Evolutionary conservation across 2,329 filamentous ascomycete species (phyloP).

Genomic region (Leptosphaerulina australis): DNA sequence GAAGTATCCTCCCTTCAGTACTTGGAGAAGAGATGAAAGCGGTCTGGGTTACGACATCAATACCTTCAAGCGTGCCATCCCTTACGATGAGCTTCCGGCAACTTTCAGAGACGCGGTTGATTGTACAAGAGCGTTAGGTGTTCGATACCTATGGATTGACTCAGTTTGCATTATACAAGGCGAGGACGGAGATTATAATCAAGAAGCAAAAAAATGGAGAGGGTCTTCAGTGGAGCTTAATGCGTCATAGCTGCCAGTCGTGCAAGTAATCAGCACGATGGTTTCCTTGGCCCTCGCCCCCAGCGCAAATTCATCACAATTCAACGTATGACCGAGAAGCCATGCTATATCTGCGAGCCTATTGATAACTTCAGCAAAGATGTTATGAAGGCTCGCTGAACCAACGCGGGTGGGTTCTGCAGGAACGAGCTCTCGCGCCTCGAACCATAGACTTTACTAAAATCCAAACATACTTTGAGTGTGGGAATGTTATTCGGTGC

Average conservation of each 20-base stretch:
- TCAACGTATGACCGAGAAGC: neutral
- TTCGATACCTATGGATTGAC: constrained; percentile 39
- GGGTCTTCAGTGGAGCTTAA: constrained; percentile 31
- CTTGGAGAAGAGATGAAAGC: neutral
- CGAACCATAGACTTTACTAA: constrained; percentile 35
- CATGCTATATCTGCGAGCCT: constrained; percentile 23
- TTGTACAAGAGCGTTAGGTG: constrained; percentile 22
- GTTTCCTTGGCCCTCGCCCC: constrained; percentile 19
- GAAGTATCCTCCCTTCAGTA: neutral
- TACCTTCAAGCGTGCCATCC: neutral
- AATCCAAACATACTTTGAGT: constrained; percentile 38
- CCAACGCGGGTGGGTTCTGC: constrained; percentile 33
- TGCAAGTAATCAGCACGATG: constrained; percentile 15
- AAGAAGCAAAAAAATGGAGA: constrained; percentile 33
- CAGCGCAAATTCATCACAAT: constrained; percentile 7
- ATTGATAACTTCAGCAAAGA: constrained; percentile 31
- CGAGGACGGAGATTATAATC: constrained; percentile 25
- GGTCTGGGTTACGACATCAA: neutral
- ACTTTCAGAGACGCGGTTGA: constrained; percentile 31
- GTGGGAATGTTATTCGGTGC: constrained; percentile 26
- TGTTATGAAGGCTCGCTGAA: constrained; percentile 24
- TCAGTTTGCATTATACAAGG: constrained; percentile 36
- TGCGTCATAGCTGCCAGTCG: constrained; percentile 31
- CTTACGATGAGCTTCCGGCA: constrained; percentile 10
- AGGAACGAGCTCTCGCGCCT: constrained; percentile 33